phyloP scores from a whole-genome alignment of 495 filamentous ascomycete genomes.

The Aspergillus kassunensis region DNA sequence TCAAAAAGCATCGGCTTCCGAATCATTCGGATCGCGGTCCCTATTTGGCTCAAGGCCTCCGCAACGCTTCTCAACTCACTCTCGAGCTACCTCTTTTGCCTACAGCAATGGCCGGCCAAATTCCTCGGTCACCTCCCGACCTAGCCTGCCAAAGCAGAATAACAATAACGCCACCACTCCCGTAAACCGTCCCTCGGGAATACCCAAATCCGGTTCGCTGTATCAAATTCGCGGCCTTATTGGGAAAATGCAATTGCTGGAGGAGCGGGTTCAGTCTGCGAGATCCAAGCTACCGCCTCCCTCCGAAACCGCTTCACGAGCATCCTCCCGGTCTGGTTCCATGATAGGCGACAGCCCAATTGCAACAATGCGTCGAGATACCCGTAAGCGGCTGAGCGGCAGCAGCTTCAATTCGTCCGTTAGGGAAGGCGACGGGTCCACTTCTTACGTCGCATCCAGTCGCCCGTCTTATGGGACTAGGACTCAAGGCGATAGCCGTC shows the following conservation, averaged over 20 bases:
- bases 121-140: slow-evolving; percentile 37
- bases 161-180: slow-evolving; percentile 9
- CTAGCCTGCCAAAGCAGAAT: slow-evolving; percentile 34
- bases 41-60: slow-evolving; percentile 43
- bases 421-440: slow-evolving; percentile 40
- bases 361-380: slow-evolving; percentile 72
- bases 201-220: slow-evolving; percentile 81
- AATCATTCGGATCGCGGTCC: slow-evolving; percentile 33
- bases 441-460: slow-evolving; percentile 41
- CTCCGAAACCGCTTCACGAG: slow-evolving; percentile 72
- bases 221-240: slow-evolving; percentile 90
- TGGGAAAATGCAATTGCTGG: slow-evolving; percentile 93
- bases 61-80: slow-evolving; percentile 33
- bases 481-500: slow-evolving; percentile 39
- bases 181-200: slow-evolving; percentile 27
- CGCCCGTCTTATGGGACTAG: slow-evolving; percentile 50
- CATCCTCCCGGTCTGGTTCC: slow-evolving; percentile 62
- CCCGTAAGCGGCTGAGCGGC: slow-evolving; percentile 59
- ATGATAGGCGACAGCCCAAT: slow-evolving; percentile 52
- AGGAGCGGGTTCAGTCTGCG: slow-evolving; percentile 89
- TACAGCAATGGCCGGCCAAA: slow-evolving; percentile 39
- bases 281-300: slow-evolving; percentile 86
- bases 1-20: slow-evolving; percentile 34
- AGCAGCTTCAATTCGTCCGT: slow-evolving; percentile 58
- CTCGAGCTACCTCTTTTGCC: slow-evolving; percentile 52